Percentiles rank a stretch among this genome's conserved stretches.
Evolutionary conservation across 2,329 filamentous ascomycete genomes (phyloP).

Genomic region (Coniochaeta pulveracea): DNA sequence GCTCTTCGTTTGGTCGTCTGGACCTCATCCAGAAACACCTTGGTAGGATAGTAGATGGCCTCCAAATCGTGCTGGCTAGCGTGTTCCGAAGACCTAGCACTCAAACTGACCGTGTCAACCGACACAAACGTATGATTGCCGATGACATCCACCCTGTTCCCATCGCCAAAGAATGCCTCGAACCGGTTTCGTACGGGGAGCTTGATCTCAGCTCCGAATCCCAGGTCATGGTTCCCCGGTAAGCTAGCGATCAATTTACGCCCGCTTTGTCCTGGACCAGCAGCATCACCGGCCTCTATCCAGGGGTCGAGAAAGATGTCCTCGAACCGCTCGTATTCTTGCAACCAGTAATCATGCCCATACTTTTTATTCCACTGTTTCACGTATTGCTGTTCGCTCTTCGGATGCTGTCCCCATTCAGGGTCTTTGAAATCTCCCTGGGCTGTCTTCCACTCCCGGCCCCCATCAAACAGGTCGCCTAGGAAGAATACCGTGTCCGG

Average conservation of each 20-base stretch:
- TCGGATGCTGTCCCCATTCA: constrained; percentile 42
- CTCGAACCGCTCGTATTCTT: constrained; percentile 79
- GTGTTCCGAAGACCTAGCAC: constrained; percentile 50
- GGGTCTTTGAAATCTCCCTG: constrained; percentile 48
- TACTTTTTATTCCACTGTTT: constrained; percentile 65
- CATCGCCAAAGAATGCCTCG: constrained; percentile 76
- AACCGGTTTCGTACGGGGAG: constrained; percentile 72
- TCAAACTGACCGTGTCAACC: constrained; percentile 79
- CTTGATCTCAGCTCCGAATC: constrained; percentile 80
- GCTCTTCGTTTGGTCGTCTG: constrained; percentile 54
- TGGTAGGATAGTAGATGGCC: constrained; percentile 63
- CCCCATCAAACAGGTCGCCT: constrained; percentile 91
- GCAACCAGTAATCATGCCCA: constrained; percentile 72
- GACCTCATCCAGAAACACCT: constrained; percentile 63
- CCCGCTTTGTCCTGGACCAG: constrained; percentile 49
- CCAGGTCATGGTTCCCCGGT: constrained; percentile 91
- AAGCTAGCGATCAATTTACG: constrained; percentile 74
- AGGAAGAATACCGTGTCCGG: constrained; percentile 87
- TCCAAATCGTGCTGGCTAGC: constrained; percentile 38
- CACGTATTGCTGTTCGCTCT: constrained; percentile 39
- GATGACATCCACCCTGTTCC: constrained; percentile 83
- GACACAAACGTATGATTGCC: constrained; percentile 95
- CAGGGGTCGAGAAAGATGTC: constrained; percentile 69
- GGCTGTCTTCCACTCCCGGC: constrained; percentile 80
- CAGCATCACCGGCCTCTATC: constrained; percentile 42